A percentile compares a stretch with the other conserved stretches of the same genome.
Conservation (phyloP, 371 early-diverging fungal species). For the Mucor indicus region DNA sequence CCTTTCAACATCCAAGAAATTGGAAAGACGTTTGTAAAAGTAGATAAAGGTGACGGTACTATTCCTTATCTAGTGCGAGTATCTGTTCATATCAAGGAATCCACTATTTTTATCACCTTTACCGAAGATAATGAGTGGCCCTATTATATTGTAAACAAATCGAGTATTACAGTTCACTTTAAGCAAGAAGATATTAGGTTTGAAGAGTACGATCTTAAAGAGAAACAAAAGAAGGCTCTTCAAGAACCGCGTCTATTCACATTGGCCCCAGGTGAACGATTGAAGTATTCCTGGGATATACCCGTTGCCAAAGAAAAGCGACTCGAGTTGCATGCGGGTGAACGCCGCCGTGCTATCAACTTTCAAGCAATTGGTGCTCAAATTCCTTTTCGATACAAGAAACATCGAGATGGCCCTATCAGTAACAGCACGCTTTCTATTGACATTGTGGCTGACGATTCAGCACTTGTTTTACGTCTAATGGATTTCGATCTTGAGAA, state of each 20-base stretch:
- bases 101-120: conserved; percentile 84
- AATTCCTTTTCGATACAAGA: conserved; percentile 73
- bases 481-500: conserved; percentile 66
- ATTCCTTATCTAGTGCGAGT: conserved; percentile 72
- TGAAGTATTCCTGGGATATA: conserved; percentile 91
- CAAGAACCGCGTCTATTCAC: conserved; percentile 16
- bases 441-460: conserved; percentile 83
- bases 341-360: conserved; percentile 72
- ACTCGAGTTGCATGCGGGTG: conserved; percentile 67
- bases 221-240: conserved; percentile 29
- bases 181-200: conserved; percentile 58
- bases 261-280: conserved; percentile 31
- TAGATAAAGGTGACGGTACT: conserved; percentile 47
- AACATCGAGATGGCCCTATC: conserved; percentile 12
- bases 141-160: conserved; percentile 80
- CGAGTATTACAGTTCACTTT: conserved; percentile 69
- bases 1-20: conserved; percentile 80
- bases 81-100: conserved; percentile 75
- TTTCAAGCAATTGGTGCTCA: conserved; percentile 89
- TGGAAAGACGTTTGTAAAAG: conserved; percentile 78
- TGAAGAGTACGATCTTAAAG: conserved; percentile 32
- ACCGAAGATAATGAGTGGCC: conserved; percentile 87
- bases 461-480: conserved; percentile 76
- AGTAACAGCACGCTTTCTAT: conserved; percentile 61
- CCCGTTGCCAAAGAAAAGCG: conserved; percentile 74